phyloP scores from a whole-genome alignment of 306 rosid genomes.

The Boehmeria nivea region DNA sequence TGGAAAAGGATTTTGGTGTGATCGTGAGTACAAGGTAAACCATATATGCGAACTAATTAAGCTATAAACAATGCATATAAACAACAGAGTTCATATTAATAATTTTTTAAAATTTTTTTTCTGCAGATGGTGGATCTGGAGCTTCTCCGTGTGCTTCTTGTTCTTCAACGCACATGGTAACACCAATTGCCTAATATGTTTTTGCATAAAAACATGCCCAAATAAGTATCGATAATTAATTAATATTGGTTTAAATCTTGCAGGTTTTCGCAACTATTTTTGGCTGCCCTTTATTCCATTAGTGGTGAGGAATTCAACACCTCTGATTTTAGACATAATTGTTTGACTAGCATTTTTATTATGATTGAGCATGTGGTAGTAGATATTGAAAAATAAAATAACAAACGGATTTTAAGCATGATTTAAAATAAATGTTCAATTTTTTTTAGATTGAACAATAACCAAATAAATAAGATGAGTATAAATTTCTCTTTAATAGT shows the following conservation, averaged over 20 bases:
- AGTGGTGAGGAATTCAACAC: slow-evolving; percentile 32
- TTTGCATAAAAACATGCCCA: background rate
- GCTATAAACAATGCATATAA: too few species aligned
- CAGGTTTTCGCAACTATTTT: slow-evolving; percentile 37
- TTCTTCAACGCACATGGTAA: slow-evolving; percentile 54
- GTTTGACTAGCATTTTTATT: too few species aligned
- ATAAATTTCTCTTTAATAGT: too few species aligned
- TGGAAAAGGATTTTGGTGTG: slow-evolving; percentile 53
- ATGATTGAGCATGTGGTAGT: too few species aligned
- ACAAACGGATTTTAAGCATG: too few species aligned
- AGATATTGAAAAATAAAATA: background rate
- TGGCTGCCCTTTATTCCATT: slow-evolving; percentile 61
- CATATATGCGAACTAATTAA: background rate
- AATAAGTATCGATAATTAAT: background rate
- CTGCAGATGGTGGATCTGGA: slow-evolving; percentile 73
- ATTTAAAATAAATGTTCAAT: too few species aligned
- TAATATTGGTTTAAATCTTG: background rate
- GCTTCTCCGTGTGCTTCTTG: slow-evolving; percentile 33
- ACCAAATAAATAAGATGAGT: too few species aligned
- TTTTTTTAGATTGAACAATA: too few species aligned
- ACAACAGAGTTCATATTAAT: background rate
- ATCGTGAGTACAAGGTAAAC: slow-evolving; percentile 44
- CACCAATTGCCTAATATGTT: background rate
- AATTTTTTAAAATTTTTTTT: background rate
- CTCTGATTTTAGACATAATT: too few species aligned